Conservation (phyloP, 441 rosid species). For the Erodium trifolium region DNA sequence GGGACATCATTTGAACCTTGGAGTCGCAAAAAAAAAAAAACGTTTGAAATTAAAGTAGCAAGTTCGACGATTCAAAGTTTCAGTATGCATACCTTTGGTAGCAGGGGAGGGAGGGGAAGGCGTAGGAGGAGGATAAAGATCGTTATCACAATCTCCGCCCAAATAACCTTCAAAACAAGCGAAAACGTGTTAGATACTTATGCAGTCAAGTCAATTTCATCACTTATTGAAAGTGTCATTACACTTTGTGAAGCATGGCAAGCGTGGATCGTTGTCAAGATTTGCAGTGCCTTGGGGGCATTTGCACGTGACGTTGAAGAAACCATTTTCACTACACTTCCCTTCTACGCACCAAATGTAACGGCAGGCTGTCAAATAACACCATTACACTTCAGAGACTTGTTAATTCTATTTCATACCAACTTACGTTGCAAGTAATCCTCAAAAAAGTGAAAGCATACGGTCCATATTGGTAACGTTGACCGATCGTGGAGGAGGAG, state of each 20-base stretch:
- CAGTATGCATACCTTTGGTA: too few species aligned
- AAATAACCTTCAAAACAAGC: not conserved
- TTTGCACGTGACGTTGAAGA: not conserved
- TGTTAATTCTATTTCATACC: too few species aligned
- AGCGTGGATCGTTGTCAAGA: not conserved
- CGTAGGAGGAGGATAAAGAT: not conserved
- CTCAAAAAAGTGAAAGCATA: not conserved
- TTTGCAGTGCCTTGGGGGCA: not conserved
- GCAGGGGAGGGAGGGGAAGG: not conserved
- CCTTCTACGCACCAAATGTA: not conserved
- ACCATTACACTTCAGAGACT: not conserved
- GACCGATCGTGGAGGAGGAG: conserved; percentile 14
- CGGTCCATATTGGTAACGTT: conserved; percentile 14
- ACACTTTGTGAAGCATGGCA: not conserved
- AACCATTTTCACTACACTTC: not conserved
- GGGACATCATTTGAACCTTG: not conserved
- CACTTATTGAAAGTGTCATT: too few species aligned
- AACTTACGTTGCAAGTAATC: too few species aligned
- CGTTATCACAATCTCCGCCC: not conserved
- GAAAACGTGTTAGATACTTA: not conserved
- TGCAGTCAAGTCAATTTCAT: too few species aligned
- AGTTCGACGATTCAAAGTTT: too few species aligned
- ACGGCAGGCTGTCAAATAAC: not conserved
- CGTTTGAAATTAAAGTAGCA: too few species aligned
- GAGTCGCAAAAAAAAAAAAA: too few species aligned